Percentiles rank a stretch among this genome's conserved stretches.
These are phyloP conservation scores for Leucoagaricus sp. DNA, from an alignment of 1,284 basidiomycete species.

Conservation along the genomic window DNA sequence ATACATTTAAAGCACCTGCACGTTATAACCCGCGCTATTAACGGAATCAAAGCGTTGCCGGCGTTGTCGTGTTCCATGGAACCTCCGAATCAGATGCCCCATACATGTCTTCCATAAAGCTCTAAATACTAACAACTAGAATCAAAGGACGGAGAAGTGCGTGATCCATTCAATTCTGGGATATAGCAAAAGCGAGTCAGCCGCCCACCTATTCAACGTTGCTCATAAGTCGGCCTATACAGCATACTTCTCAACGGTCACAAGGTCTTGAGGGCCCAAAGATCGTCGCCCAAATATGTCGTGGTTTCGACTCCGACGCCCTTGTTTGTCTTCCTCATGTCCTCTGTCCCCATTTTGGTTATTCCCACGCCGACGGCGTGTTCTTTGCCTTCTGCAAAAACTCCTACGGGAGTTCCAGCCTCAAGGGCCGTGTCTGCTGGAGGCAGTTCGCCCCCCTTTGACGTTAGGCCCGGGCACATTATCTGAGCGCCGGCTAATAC, in stretches of 20 bases:
- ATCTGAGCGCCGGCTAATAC: conserved; percentile 91
- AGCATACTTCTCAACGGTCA: conserved; percentile 33
- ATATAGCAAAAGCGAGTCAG: too few species aligned
- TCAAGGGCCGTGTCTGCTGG: conserved; percentile 70
- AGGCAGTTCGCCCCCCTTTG: conserved; percentile 87
- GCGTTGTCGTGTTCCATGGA: background rate
- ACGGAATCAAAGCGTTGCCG: background rate
- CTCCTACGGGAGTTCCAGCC: conserved; percentile 77
- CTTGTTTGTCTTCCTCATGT: conserved; percentile 90
- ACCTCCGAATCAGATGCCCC: background rate
- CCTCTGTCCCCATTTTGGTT: conserved; percentile 82
- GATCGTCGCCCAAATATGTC: conserved; percentile 86
- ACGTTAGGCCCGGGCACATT: conserved; percentile 97
- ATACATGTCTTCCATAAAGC: background rate
- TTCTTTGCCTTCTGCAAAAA: conserved; percentile 96
- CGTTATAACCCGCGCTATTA: background rate
- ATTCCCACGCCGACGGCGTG: conserved; percentile 89
- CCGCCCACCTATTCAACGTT: background rate
- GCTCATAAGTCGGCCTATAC: background rate
- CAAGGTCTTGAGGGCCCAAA: conserved; percentile 80
- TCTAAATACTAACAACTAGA: background rate
- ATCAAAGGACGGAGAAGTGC: background rate
- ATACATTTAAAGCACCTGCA: background rate
- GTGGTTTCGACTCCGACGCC: conserved; percentile 89
- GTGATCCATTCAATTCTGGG: background rate